Base-by-base conservation (phyloP, 1,284 basidiomycete species). In the Apiotrichum siamense region DNA sequence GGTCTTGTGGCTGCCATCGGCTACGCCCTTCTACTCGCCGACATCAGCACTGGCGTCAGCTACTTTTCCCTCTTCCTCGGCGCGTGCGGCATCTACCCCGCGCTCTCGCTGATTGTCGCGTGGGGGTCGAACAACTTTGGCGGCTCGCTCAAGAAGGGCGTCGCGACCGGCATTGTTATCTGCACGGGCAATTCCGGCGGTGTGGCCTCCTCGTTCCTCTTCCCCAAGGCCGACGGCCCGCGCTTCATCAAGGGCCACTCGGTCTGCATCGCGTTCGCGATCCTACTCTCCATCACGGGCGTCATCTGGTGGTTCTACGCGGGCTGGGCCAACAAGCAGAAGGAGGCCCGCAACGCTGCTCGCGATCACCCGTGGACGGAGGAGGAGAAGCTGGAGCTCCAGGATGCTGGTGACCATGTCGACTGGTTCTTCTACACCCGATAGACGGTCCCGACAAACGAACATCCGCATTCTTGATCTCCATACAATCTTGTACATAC, bases 101-200 rank as follows among this genome's bases (percentile, higher is more conserved):
- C 77, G 10, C 76, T 82, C 54, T 77, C 81, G 10, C 72, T 82
- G 33, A 63, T 70, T 38, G 69, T 83, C n/a, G 79, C 80, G 17
- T 83, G 81, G 82, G 76, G 73, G 1, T 74, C 78, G 6, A 78
- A 79, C 45, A 81, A 80, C 55, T 76, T 77, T 3, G 81, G 81
- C 47, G 83, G 82, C 17, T 78, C 79, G 57, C 57, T 77, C 58
- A 78, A 81, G 58, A 69, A 75, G 47, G 78, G 77, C 31, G 77
- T 82, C 31, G 77, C 74, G 2, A 60, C 81, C 45, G 81, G 79
- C 11, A 78, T 80, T 72, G 75, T 81, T 25, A 77, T 78, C 55
- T 79, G 79, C 7, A 51, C 78, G 38, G 80, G 77, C 41, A 81
- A 81, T 55, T 63, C 80, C 6, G 81, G 81, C 62, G 79, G 78